Percentiles rank a stretch among this genome's conserved stretches.
phyloP scores from a whole-genome alignment of 2,329 filamentous ascomycete species.

The Fusarium cicatricum region DNA sequence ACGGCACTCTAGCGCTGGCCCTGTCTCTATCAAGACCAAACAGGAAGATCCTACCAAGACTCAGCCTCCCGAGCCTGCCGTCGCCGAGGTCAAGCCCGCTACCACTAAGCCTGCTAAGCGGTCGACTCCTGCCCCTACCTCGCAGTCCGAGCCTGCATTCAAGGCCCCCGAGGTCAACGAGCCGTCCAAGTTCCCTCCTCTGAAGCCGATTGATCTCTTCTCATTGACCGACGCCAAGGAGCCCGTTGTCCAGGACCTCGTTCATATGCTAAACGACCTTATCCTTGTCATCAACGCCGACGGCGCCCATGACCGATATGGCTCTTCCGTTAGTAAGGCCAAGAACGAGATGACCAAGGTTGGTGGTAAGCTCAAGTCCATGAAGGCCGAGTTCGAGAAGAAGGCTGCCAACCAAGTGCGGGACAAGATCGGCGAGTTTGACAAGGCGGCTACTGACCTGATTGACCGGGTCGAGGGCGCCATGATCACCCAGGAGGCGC shows the following conservation, averaged over 20 bases:
- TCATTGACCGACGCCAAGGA: conserved; percentile 79
- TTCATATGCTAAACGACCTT: conserved; percentile 95
- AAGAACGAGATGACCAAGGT: conserved; percentile 84
- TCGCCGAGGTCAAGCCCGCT: conserved; percentile 33
- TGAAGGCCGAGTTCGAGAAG: conserved; percentile 75
- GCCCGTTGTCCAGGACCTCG: conserved; percentile 89
- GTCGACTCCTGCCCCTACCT: conserved; percentile 41
- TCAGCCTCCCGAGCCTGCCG: conserved; percentile 43
- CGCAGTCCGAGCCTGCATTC: conserved; percentile 47
- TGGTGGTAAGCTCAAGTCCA: conserved; percentile 76
- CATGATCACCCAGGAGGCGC: conserved; percentile 80
- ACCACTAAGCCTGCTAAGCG: conserved; percentile 47
- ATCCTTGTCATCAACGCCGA: conserved; percentile 94
- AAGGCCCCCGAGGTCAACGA: conserved; percentile 71
- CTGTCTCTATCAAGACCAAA: conserved; percentile 45
- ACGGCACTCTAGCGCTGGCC: conserved; percentile 68
- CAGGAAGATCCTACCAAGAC: conserved; percentile 44
- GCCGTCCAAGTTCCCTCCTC: conserved; percentile 69
- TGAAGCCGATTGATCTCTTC: conserved; percentile 79
- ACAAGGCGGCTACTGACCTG: conserved; percentile 86
- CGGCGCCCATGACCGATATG: conserved; percentile 78
- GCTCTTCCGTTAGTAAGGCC: conserved; percentile 80
- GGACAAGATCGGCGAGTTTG: conserved; percentile 78
- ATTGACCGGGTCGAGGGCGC: conserved; percentile 85
- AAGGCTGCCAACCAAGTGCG: conserved; percentile 79